Evolutionary conservation across 192 early-diverging fungal genomes (phyloP), one percentile per base, ranked within the genome.

Genomic region (Jimgerdemannia flammicorona): DNA sequence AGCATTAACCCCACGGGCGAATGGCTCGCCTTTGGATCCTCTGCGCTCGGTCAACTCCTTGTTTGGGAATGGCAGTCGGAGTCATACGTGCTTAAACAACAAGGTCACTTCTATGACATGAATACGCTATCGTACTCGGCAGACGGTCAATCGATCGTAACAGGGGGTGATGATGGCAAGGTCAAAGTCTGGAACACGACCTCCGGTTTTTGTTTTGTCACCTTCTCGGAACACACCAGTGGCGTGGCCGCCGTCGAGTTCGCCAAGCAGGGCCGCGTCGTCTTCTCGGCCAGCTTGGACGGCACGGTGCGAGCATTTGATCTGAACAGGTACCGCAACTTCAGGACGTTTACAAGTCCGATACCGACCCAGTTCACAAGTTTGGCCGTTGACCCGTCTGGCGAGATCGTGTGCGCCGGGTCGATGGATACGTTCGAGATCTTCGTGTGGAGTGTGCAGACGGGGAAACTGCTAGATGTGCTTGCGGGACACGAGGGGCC

Each of bases 61-160:
- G 97, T 99, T 14, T 99, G 98, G 98, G 98, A 99, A 81, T 99
- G 98, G 98, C 95, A 98, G 84, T 98, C 96, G 66, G 98, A 99
- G 79, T 94, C 97, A 1, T 99, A 99, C 77, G 93, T 99, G 59
- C 86, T 99, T 66, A 99, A 99, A 81, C 98, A 99, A 82, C 98
- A 99, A 83, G 98, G 97, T 8, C 98, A 99, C 74, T 93, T 91
- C 65, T 94, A 97, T 85, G 95, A 96, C 76, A 97, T 98, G 93
- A 93, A 91, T 80, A 90, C 90, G 41, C 76, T 98, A 0, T 88
- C 92, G 0, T 99, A 98, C 80, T 95, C 95, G 18, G 85, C 92
- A 9, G 97, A 99, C 76, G 96, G 97, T 20, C 96, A 98, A 81
- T 94, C 90, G 74, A 84, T 99, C 64, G 97, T 92, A 20, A 98